Base-by-base conservation (phyloP, 768 basidiomycete genomes). In the Lactarius psammicola region DNA sequence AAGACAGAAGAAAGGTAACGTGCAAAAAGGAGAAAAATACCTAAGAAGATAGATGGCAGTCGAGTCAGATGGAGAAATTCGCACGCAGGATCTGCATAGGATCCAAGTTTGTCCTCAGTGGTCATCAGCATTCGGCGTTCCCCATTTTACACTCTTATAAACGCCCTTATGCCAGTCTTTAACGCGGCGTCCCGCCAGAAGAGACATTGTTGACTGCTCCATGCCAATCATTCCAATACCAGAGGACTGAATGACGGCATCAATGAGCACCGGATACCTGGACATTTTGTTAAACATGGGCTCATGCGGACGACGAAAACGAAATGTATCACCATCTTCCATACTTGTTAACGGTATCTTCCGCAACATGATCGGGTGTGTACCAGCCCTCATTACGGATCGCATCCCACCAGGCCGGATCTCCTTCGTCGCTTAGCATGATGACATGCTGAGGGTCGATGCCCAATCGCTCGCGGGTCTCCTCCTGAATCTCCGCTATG, bases 201-300 rank as follows among this genome's bases (percentile, higher is more conserved):
- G 76, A 2, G 87, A 85, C 84, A 90, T 89, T 5, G 90, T 91
- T 38, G 88, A 90, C 49, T 79, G 71, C 68, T 87, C 82, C 1
- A 88, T 90, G 10, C 89, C 90, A 17, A 92, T 83, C 71, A 92
- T 87, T 2, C 88, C 90, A 13, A 79, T 73, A 26, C 85, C 89
- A 44, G 76, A 77, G 0, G 87, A 87, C 71, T 92, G 90, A 63
- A 90, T 83, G 10, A 84, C 85, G 4, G 88, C 87, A 71, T 91
- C 89, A 59, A 91, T 81, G 58, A 92, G 75, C n/a, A 88, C 76
- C 15, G 88, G 87, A 74, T 89, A 87, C 87, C 88, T 88, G 69
- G 26, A 23, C 56, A n/a, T 54, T 26, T 56, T 38, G 49, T 59
- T 59, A 55, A 42, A 61, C 53, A 36, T 26, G 51, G 26, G 4